phyloP scores from a whole-genome alignment of 768 basidiomycete genomes.

The Trametes meyenii region DNA sequence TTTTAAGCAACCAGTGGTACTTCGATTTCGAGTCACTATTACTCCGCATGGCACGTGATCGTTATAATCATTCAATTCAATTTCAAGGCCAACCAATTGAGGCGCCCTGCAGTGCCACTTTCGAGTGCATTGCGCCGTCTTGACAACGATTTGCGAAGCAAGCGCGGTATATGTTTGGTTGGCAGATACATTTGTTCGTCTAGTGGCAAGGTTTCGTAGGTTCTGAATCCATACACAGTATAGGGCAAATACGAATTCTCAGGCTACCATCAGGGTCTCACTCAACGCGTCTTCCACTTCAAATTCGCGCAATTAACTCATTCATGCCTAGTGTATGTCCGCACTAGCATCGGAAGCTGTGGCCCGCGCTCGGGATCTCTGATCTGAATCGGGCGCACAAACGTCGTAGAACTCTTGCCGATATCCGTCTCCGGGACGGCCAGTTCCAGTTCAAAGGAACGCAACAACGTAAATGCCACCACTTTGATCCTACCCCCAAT shows the following conservation, averaged over 20 bases:
- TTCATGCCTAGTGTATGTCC: not conserved
- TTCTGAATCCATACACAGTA: too few relatives aligned
- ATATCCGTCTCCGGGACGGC: slow-evolving; percentile 29
- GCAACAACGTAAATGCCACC: slow-evolving; percentile 35
- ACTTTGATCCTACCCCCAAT: slow-evolving; percentile 33
- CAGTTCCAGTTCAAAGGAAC: slow-evolving; percentile 34
- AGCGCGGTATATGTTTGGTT: too few relatives aligned
- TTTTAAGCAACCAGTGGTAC: slow-evolving; percentile 8
- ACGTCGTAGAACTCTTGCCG: slow-evolving; percentile 2
- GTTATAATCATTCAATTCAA: not conserved
- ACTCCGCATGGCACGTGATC: slow-evolving; percentile 10
- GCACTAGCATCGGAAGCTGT: slow-evolving; percentile 6
- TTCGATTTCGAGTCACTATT: slow-evolving; percentile 12
- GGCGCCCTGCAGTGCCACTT: not conserved
- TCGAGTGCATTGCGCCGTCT: not conserved
- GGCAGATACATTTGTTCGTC: too few relatives aligned
- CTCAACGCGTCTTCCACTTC: too few relatives aligned
- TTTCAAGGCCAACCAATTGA: not conserved
- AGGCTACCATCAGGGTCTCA: too few relatives aligned
- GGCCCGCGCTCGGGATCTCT: slow-evolving; percentile 2
- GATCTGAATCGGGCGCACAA: not conserved
- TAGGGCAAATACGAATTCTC: too few relatives aligned
- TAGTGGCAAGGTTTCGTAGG: too few relatives aligned
- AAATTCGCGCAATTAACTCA: too few relatives aligned
- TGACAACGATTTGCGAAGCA: too few relatives aligned